Conservation (phyloP, 345 rosid genomes). For the Orychophragmus violaceus region DNA sequence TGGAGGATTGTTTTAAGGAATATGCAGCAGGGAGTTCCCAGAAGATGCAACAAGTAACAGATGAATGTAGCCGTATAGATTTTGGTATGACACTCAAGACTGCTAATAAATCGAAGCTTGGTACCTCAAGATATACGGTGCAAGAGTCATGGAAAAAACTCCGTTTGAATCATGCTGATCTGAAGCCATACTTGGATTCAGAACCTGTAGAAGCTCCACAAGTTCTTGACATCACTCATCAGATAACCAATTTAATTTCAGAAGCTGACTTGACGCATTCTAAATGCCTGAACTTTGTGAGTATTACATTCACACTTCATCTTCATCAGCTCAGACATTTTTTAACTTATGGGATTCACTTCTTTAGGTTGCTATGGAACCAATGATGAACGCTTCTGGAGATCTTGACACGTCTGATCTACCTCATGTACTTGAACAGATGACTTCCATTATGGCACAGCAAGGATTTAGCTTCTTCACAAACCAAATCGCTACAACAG, state of each 20-base stretch:
- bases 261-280: conserved; percentile 56
- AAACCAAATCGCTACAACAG: conserved; percentile 41
- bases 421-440: conserved; percentile 46
- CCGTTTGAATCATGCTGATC: conserved; percentile 32
- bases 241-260: conserved; percentile 65
- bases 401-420: conserved; percentile 38
- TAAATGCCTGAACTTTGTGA: conserved; percentile 43
- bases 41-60: conserved; percentile 55
- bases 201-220: conserved; percentile 52
- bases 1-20: conserved; percentile 45
- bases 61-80: conserved; percentile 82
- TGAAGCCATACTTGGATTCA: conserved; percentile 41
- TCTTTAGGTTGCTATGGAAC: conserved; percentile 53
- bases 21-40: conserved; percentile 24
- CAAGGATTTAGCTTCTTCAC: conserved; percentile 56
- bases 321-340: neutral
- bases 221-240: conserved; percentile 39
- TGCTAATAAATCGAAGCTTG: conserved; percentile 23
- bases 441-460: conserved; percentile 46
- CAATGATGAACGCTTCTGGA: conserved; percentile 32
- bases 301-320: conserved; percentile 15
- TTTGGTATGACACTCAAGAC: conserved; percentile 37
- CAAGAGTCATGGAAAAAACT: conserved; percentile 70
- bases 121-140: conserved; percentile 33
- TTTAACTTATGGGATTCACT: conserved; percentile 7